A percentile compares a stretch with the other conserved stretches of the same genome.
phyloP scores from a whole-genome alignment of 2,329 filamentous ascomycete species.

The Aspergillus carbonarius region DNA sequence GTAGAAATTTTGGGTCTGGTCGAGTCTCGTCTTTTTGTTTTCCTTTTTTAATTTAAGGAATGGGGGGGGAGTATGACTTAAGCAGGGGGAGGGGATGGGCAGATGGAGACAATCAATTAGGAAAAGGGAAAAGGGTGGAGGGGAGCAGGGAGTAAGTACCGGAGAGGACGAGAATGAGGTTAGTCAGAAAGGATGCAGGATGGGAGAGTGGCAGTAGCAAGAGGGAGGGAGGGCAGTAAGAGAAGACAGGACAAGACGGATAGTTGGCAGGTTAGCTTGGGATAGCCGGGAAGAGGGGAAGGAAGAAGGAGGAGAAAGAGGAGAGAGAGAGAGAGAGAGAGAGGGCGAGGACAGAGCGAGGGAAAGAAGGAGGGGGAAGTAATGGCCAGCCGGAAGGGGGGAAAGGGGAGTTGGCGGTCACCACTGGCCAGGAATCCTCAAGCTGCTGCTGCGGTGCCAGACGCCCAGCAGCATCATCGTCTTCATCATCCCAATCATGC shows the following conservation, averaged over 20 bases:
- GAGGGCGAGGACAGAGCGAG: no score
- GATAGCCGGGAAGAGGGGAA: slow-evolving; percentile 19
- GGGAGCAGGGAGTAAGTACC: slow-evolving; percentile 11
- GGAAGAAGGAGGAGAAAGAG: slow-evolving; percentile 22
- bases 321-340: not conserved
- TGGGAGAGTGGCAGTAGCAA: not conserved
- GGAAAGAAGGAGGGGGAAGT: not conserved
- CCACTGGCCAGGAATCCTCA: slow-evolving; percentile 3
- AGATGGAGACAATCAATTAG: slow-evolving; percentile 6
- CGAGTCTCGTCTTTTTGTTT: not conserved
- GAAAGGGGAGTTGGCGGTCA: not conserved
- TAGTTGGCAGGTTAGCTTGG: slow-evolving; percentile 12
- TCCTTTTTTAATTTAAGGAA: slow-evolving; percentile 2
- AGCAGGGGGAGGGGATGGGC: slow-evolving; percentile 9
- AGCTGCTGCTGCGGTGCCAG: not conserved
- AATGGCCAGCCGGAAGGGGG: slow-evolving; percentile 4
- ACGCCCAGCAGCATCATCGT: not conserved
- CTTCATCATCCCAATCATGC: slow-evolving; percentile 1
- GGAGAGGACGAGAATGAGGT: not conserved
- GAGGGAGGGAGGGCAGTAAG: not conserved
- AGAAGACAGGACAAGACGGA: slow-evolving; percentile 13
- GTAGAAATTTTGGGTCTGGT: not conserved
- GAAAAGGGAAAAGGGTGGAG: slow-evolving; percentile 15
- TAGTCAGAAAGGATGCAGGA: not conserved
- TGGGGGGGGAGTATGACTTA: slow-evolving; percentile 5